Evolutionary conservation across 495 filamentous ascomycete species (phyloP), one percentile per base, ranked within the genome.

Genomic region (Aspergillus bridgeri): DNA sequence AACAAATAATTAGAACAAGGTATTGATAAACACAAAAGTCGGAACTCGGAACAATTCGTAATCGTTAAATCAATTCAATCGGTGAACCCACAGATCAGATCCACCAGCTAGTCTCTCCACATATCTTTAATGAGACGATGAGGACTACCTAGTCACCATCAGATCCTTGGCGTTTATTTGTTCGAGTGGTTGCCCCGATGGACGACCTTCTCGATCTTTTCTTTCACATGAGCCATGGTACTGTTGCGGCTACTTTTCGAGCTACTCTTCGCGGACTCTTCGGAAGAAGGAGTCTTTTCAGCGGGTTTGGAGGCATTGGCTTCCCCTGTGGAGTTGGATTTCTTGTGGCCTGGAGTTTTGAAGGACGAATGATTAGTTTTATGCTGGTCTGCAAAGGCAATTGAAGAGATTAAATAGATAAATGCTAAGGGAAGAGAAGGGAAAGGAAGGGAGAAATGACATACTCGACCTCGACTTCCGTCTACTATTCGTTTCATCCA

Each of bases 161-260:
- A n/a, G n/a, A n/a, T n/a, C n/a, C n/a, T n/a, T n/a, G n/a, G n/a
- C n/a, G n/a, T 9, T 17, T 22, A 46, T 20, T 47, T 54, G 23
- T 54, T 47, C 8, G 27, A 38, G 2, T 38, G 33, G 17, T 38
- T 8, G 9, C 9, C 33, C 5, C 9, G 57, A 49, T 73, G 69
- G 22, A 65, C 51, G 50, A 69, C 67, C 60, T 67, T 70, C 18
- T 61, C 62, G 29, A 75, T 22, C 18, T 62, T 65, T 58, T 71
- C 69, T 59, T 75, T 75, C 56, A 75, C 59, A 53, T 70, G 68
- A 9, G 61, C 19, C 43, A 73, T 54, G 11, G 65, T 53, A 19
- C 66, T 48, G 3, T 63, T 56, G 18, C 29, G 25, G 13, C 22
- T 27, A 1, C 50, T 48, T 29, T 56, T 54, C 3, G 59, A 52